A percentile compares a stretch with the other conserved stretches of the same genome.
These are phyloP conservation scores for Ophiocordyceps camponoti-saundersi DNA, from an alignment of 2,329 filamentous ascomycete species.

Conservation along the genomic window DNA sequence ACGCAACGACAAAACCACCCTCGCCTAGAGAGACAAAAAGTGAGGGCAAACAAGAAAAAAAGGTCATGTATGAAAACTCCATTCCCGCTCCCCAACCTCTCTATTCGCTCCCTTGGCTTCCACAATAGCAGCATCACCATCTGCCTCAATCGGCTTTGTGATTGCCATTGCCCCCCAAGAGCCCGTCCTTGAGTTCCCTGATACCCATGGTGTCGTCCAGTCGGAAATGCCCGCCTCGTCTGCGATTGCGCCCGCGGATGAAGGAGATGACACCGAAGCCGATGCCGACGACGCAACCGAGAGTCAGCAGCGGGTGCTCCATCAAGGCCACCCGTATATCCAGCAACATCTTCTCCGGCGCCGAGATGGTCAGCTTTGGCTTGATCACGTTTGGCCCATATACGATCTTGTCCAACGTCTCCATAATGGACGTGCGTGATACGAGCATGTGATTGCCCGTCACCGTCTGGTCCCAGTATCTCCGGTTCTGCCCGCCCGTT, in stretches of 20 bases:
- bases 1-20: no score
- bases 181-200: slow-evolving; percentile 44
- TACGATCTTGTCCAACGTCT: slow-evolving; percentile 61
- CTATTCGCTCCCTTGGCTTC: not conserved
- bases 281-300: slow-evolving; percentile 40
- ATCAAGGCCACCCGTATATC: slow-evolving; percentile 40
- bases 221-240: slow-evolving; percentile 42
- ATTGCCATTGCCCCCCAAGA: slow-evolving; percentile 31
- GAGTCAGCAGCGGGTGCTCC: slow-evolving; percentile 41
- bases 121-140: not conserved
- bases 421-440: slow-evolving; percentile 77
- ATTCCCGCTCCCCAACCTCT: not conserved
- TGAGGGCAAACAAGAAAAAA: not conserved
- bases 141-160: slow-evolving; percentile 16
- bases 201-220: slow-evolving; percentile 37
- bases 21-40: not conserved
- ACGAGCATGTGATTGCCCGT: slow-evolving; percentile 82
- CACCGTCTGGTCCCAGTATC: slow-evolving; percentile 86
- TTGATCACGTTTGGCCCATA: slow-evolving; percentile 52
- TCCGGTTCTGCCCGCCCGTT: slow-evolving; percentile 47
- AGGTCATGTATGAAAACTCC: not conserved
- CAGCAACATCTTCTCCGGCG: slow-evolving; percentile 55
- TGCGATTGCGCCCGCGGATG: slow-evolving; percentile 36
- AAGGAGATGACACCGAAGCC: slow-evolving; percentile 33
- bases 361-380: slow-evolving; percentile 61